Percentiles rank a stretch among this genome's conserved stretches.
These are phyloP conservation scores for Calonectria ilicicola DNA, from an alignment of 2,329 filamentous ascomycete species.

Conservation along the genomic window DNA sequence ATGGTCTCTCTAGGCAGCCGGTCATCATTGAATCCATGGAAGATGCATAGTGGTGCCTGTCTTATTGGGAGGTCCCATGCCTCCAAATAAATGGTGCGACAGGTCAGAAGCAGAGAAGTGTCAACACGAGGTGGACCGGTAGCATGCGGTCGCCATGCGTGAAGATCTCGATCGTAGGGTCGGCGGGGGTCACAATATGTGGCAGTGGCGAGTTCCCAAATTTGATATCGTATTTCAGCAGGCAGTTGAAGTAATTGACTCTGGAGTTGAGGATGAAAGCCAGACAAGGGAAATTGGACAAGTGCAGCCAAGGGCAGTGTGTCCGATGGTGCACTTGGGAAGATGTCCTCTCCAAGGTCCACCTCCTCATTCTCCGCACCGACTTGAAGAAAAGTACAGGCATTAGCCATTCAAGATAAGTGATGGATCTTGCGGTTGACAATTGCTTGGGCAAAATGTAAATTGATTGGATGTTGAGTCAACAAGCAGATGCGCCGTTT, in stretches of 20 bases:
- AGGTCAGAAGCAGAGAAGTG: neutral
- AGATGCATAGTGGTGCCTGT: neutral
- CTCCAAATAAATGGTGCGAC: neutral
- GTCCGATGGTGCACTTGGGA: neutral
- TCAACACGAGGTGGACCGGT: neutral
- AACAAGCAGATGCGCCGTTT: neutral
- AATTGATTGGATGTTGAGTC: neutral
- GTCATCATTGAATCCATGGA: neutral
- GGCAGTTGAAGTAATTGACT: neutral
- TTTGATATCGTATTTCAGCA: neutral
- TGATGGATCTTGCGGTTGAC: neutral
- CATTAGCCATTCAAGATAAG: neutral
- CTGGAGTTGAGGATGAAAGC: neutral
- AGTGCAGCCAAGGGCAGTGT: neutral
- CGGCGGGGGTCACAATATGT: neutral
- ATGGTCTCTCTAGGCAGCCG: neutral
- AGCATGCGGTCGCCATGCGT: neutral
- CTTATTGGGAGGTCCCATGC: neutral
- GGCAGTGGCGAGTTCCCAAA: neutral
- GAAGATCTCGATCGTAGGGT: neutral
- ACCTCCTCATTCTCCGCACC: neutral
- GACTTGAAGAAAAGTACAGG: neutral
- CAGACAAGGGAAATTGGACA: neutral
- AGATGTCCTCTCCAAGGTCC: neutral
- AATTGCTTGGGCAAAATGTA: neutral